Evolutionary conservation across 345 rosid genomes (phyloP), one percentile per base, ranked within the genome.

Genomic region (Lepidium africanum): DNA sequence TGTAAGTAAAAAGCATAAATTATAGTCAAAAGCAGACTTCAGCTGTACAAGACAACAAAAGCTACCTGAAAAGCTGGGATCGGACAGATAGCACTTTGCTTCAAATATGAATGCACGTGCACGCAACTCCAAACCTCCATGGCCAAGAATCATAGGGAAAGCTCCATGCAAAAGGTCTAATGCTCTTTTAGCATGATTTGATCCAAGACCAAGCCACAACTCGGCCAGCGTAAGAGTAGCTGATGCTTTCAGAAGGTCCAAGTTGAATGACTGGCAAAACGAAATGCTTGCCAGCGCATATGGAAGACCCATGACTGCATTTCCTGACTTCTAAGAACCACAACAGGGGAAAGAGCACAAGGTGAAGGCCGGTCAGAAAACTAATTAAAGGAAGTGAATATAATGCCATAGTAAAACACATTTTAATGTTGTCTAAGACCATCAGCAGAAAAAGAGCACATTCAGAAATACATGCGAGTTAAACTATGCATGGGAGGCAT

Each of bases 191-290:
- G 96, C 76, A 84, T 94, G 97, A 66, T 72, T 76, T 69, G 93
- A 76, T 81, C 97, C 96, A 38, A 89, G 82, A 43, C 83, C 85
- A 67, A 91, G 85, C 97, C 95, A 94, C 70, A 91, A 76, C 81
- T 94, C 97, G 21, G 99, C 99, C 58, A 94, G 75, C 37, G 92
- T 91, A 54, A 94, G 85, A 63, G 91, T 84, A 53, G 96, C 97
- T 32, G 97, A 89, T 45, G 97, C 99, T 83, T 82, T 84, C 64
- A 94, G 95, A 80, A 94, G 99, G 82, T 91, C 99, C 90, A 91
- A 80, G 68, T 94, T 94, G 73, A 87, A 88, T 68, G 96, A 85
- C 77, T 87, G 97, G 70, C 96, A 91, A 80, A 87, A 94, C 5
- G 99, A 91, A 71, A 94, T 87, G 85, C 96, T 84, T 62, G 97